Percentiles rank a stretch among this genome's conserved stretches.
phyloP scores from a whole-genome alignment of 2,329 filamentous ascomycete species.

The Beauveria caledonica region DNA sequence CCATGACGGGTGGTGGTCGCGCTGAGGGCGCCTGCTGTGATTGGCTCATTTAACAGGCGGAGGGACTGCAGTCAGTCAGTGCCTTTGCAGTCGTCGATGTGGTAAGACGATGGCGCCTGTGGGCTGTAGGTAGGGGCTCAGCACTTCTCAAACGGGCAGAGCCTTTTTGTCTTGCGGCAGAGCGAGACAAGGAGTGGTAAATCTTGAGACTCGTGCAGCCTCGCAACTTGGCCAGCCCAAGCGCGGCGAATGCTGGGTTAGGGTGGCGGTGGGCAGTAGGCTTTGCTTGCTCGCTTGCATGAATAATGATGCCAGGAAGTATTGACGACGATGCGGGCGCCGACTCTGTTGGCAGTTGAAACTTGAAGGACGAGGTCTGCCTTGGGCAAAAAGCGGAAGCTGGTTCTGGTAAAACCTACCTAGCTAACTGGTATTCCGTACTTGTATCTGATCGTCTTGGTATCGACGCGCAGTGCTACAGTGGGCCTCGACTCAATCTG shows the following conservation, averaged over 20 bases:
- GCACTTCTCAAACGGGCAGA: not conserved
- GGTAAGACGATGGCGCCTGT: constrained; percentile 2
- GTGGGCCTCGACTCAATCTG: not conserved
- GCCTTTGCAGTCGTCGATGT: not conserved
- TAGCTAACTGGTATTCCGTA: not conserved
- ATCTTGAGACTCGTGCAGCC: not conserved
- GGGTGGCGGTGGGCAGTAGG: not conserved
- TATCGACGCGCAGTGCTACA: not conserved
- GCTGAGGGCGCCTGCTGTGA: constrained; percentile 29
- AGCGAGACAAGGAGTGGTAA: not conserved
- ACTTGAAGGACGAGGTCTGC: not conserved
- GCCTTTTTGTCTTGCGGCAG: not conserved
- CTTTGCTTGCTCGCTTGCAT: not conserved
- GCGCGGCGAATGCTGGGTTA: not conserved
- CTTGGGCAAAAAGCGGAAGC: not conserved
- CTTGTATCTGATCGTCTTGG: not conserved
- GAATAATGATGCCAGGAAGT: not conserved
- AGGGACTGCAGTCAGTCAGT: not conserved
- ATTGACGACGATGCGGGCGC: not conserved
- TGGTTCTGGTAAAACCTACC: not conserved
- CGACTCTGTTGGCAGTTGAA: not conserved
- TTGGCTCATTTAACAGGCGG: constrained; percentile 28
- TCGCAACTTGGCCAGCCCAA: not conserved
- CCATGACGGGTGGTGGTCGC: constrained; percentile 19
- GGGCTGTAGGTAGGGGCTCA: not conserved